Base-by-base conservation (phyloP, 352 stramenopile genomes). In the Pythium myriotylum region DNA sequence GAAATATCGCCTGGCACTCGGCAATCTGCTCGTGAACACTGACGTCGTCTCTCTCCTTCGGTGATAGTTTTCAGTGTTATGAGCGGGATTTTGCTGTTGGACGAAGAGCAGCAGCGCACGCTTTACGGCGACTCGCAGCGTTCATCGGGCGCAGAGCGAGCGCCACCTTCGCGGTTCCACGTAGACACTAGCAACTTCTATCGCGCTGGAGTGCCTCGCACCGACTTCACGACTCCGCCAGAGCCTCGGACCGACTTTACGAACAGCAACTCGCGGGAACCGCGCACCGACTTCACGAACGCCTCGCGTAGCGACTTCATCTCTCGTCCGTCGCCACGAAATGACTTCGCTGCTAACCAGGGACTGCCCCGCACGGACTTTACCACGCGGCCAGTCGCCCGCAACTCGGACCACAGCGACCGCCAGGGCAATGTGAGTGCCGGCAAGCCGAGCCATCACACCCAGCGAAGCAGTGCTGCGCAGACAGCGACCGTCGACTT, bases 281-380 rank as follows among this genome's bases (percentile, higher is more conserved):
- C 42, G 4, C 42, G 42, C 22, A 49, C 42, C 8, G 19, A 49
- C 42, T 49, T 49, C 19, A 24, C 19, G 4, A 35, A 35, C 19
- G 35, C 7, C 7, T 2, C 58, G 23, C 33, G 46, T n/a, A 23
- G 23, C 12, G 14, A 39, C 24, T 24, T 52, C 46, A 26, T 27
- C 10, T 24, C 10, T 5, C 17, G 48, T 33, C 29, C 29, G 3
- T 49, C 59, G 20, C 50, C 40, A 40, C 55, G 23, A 42, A 58
- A 35, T 0, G 23, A 58, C 51, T 58, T 49, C 22, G 46, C 51
- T 14, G 27, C 7, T 22, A 48, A 39, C 37, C 24, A 49, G 17
- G 51, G 39, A 16, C 48, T 55, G 51, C 51, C 51, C 10, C 51
- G 51, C 4, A 58, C 51, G 20, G 51, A 58, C 37, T 58, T 58